Conservation (phyloP, 2,329 filamentous ascomycete genomes). For the Claviceps africana region DNA sequence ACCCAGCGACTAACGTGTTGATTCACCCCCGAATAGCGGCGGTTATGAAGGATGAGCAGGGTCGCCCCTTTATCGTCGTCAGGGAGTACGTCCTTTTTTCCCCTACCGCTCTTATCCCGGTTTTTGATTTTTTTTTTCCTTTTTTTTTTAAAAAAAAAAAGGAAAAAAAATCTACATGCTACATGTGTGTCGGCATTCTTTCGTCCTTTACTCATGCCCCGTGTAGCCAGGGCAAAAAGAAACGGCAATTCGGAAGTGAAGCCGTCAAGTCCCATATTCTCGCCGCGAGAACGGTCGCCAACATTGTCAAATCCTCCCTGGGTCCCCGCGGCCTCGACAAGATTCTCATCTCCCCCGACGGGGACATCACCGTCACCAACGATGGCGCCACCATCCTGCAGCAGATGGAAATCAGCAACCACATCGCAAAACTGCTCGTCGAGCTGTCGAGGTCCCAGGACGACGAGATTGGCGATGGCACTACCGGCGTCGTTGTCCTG, state of each 20-base stretch:
- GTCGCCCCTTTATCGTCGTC: slow-evolving; percentile 93
- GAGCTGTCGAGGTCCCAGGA: slow-evolving; percentile 98
- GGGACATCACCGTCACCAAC: slow-evolving; percentile 98
- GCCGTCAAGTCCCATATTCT: slow-evolving; percentile 98
- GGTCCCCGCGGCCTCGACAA: slow-evolving; percentile 95
- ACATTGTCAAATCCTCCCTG: slow-evolving; percentile 93
- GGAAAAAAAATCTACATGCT: background rate
- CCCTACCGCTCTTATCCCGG: no score
- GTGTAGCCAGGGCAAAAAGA: slow-evolving; percentile 85
- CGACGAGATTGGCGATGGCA: slow-evolving; percentile 96
- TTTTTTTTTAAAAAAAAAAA: background rate
- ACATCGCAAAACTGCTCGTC: slow-evolving; percentile 91
- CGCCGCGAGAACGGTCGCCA: slow-evolving; percentile 87
- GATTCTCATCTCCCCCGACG: slow-evolving; percentile 95
- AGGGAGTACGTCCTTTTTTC: slow-evolving; percentile 70
- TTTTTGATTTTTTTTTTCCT: no score
- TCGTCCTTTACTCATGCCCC: slow-evolving; percentile 12
- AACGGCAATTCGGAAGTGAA: slow-evolving; percentile 89
- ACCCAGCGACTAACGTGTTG: slow-evolving; percentile 7
- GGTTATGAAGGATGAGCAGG: slow-evolving; percentile 93
- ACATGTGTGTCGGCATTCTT: no score
- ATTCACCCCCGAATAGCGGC: slow-evolving; percentile 31
- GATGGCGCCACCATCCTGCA: slow-evolving; percentile 94
- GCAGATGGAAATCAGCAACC: slow-evolving; percentile 98
- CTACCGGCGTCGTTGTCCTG: slow-evolving; percentile 91